Evolutionary conservation across 371 early-diverging fungal species (phyloP).

Genomic region (Haplosporangium sp.): DNA sequence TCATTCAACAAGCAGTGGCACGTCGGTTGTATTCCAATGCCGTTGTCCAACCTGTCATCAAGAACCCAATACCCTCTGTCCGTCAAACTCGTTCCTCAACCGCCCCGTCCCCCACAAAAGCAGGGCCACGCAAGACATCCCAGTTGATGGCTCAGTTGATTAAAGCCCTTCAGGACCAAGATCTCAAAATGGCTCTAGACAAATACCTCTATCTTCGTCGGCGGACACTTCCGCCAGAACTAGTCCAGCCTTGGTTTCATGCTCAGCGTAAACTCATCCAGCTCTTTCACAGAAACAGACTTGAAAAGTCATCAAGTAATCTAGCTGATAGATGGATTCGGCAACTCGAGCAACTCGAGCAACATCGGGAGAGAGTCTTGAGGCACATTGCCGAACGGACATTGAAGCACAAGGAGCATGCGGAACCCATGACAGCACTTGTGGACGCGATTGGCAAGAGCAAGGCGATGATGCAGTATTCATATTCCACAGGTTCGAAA

Average conservation of each 20-base stretch:
- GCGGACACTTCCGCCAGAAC: conserved; percentile 3
- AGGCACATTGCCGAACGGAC: conserved; percentile 10
- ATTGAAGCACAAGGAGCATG: neutral
- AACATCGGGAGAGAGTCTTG: conserved; percentile 11
- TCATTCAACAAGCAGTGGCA: too few relatives aligned
- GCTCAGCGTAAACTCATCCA: conserved; percentile 21
- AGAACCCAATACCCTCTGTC: neutral
- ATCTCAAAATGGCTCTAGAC: conserved; percentile 10
- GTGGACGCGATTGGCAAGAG: conserved; percentile 41
- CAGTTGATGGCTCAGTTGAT: conserved; percentile 8
- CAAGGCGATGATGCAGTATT: conserved; percentile 24
- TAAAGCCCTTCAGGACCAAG: conserved; percentile 5
- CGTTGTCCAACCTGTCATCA: neutral
- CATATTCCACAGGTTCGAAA: neutral
- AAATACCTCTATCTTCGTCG: conserved; percentile 7
- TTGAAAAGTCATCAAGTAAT: conserved; percentile 1
- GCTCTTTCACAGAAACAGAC: conserved; percentile 17
- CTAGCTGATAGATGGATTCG: neutral
- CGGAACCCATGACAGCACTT: conserved; percentile 8
- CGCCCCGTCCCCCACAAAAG: neutral
- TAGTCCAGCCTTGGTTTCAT: conserved; percentile 6
- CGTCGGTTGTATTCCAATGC: neutral
- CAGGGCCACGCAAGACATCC: neutral
- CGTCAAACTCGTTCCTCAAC: too few relatives aligned
- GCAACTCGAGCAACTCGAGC: conserved; percentile 4